Conservation (phyloP, 2,329 filamentous ascomycete genomes). For the Magnaporthales sp. region DNA sequence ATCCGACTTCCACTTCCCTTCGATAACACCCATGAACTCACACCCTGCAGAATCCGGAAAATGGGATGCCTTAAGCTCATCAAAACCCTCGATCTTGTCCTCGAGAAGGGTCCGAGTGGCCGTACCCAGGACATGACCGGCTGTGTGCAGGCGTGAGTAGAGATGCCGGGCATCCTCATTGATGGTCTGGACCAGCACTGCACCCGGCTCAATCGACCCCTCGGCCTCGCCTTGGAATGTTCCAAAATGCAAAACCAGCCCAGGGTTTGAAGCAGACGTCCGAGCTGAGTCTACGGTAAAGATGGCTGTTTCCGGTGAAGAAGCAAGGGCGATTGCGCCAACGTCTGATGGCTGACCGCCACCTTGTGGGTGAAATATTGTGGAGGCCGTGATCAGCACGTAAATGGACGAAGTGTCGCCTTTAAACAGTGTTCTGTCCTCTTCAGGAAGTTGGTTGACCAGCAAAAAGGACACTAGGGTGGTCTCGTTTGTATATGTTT, state of each 20-base stretch:
- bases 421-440: not conserved
- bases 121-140: slow-evolving; percentile 62
- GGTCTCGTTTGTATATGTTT: not conserved
- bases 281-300: slow-evolving; percentile 52
- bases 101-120: slow-evolving; percentile 54
- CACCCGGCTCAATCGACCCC: slow-evolving; percentile 27
- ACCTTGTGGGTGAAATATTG: slow-evolving; percentile 70
- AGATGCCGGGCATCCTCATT: slow-evolving; percentile 51
- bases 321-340: slow-evolving; percentile 39
- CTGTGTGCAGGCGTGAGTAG: slow-evolving; percentile 63
- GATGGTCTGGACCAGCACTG: slow-evolving; percentile 45
- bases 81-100: slow-evolving; percentile 41
- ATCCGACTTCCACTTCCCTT: slow-evolving; percentile 48
- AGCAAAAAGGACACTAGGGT: not conserved
- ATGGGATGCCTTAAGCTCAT: slow-evolving; percentile 64
- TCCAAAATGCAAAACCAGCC: slow-evolving; percentile 58
- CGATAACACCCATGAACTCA: slow-evolving; percentile 61
- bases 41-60: slow-evolving; percentile 59
- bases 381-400: slow-evolving; percentile 40
- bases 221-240: slow-evolving; percentile 29
- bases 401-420: not conserved
- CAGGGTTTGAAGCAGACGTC: slow-evolving; percentile 37
- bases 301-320: slow-evolving; percentile 10
- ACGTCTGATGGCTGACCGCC: slow-evolving; percentile 65
- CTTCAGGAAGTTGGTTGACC: not conserved